A percentile compares a stretch with the other conserved stretches of the same genome.
phyloP scores from a whole-genome alignment of 495 filamentous ascomycete species.

The Hypoxylon crocopeplum region DNA sequence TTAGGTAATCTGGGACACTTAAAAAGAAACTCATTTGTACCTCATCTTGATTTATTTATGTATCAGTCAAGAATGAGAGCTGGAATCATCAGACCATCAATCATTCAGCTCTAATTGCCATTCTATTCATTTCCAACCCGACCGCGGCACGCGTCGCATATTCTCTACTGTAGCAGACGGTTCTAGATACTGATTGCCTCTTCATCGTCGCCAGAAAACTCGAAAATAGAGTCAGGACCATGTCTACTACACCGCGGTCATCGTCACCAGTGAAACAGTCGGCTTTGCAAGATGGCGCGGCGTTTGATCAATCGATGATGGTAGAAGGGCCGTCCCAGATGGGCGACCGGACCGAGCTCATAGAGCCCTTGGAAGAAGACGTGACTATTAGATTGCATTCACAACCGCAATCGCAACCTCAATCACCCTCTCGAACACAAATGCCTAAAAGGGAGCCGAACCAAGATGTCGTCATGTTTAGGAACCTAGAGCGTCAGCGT shows the following conservation, averaged over 20 bases:
- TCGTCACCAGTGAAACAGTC: conserved; percentile 30
- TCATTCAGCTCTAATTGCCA: conserved; percentile 4
- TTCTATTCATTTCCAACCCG: conserved; percentile 15
- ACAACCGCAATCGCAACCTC: conserved; percentile 37
- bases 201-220: not conserved
- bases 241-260: conserved; percentile 42
- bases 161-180: conserved; percentile 22
- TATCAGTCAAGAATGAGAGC: conserved; percentile 5
- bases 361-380: conserved; percentile 24
- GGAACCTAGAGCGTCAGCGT: conserved; percentile 31
- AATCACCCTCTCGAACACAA: conserved; percentile 41
- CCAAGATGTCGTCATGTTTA: conserved; percentile 13
- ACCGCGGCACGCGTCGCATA: conserved; percentile 30
- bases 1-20: not conserved
- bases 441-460: conserved; percentile 51
- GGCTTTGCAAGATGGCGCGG: conserved; percentile 23
- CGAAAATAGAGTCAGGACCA: conserved; percentile 1
- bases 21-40: not conserved
- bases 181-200: conserved; percentile 18
- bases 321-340: conserved; percentile 40
- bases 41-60: conserved; percentile 8
- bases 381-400: conserved; percentile 34
- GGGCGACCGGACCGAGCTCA: conserved; percentile 24
- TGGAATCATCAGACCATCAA: conserved; percentile 13
- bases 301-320: conserved; percentile 42